Conservation (phyloP, 768 basidiomycete genomes). For the Auricularia heimuer region DNA sequence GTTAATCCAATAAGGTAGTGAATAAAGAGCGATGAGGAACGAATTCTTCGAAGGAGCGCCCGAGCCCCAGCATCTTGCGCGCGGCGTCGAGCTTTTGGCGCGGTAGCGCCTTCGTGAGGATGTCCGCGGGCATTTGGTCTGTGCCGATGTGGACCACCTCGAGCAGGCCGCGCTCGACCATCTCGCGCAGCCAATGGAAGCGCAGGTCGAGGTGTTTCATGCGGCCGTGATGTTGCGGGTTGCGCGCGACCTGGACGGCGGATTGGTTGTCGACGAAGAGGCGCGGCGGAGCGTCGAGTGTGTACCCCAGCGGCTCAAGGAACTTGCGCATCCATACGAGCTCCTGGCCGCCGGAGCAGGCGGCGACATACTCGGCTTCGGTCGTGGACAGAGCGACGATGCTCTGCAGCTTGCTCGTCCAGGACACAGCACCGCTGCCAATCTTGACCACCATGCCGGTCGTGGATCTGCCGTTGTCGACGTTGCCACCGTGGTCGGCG, state of each 20-base stretch:
- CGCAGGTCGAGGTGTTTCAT: background rate
- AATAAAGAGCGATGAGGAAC: too few species aligned
- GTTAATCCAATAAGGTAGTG: too few species aligned
- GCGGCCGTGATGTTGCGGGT: constrained; percentile 4
- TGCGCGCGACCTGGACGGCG: constrained; percentile 11
- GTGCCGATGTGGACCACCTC: background rate
- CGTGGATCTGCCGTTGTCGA: constrained; percentile 18
- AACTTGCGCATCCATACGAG: background rate
- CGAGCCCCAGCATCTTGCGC: background rate
- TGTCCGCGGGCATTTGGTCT: background rate
- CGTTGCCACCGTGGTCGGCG: constrained; percentile 19
- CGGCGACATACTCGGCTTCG: constrained; percentile 8
- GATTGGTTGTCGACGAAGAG: constrained; percentile 16
- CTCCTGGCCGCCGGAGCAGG: background rate
- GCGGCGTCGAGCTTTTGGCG: background rate
- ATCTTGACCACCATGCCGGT: constrained; percentile 22
- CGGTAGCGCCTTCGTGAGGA: background rate
- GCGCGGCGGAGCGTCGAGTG: background rate
- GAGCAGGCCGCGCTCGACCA: background rate
- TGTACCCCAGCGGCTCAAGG: background rate
- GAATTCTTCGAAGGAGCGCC: background rate
- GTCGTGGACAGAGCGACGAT: constrained; percentile 18
- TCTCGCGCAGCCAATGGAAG: constrained; percentile 18
- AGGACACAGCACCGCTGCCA: constrained; percentile 13
- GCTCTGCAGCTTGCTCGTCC: constrained; percentile 17